Evolutionary conservation across 139 green algal genomes (phyloP), one percentile per base, ranked within the genome.

Genomic region (Helicosporidium sp.): DNA sequence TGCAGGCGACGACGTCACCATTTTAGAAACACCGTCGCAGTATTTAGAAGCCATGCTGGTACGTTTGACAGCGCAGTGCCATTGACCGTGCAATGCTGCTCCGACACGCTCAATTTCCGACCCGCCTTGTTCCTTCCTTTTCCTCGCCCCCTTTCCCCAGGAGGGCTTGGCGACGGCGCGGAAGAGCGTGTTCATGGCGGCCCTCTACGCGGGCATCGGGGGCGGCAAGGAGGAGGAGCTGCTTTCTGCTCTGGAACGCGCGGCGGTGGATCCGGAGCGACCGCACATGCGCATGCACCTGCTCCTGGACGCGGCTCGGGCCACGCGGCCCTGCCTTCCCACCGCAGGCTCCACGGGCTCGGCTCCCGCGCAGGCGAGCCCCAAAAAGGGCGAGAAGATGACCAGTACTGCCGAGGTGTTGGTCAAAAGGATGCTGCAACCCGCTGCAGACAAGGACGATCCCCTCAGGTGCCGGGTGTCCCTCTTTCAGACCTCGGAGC

Each of bases 401-500:
- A 52, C 42, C 35, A 66, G 59, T 42, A 57, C 52, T 22, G 59
- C 52, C n/a, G 41, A 56, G 35, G 43, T 58, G 47, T 36, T 61
- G 41, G 46, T 23, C 0, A n/a, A 31, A n/a, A 22, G 6, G 22
- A 50, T 65, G 31, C 35, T 58, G 17, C 41, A 28, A 6, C 41
- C 41, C 10, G 22, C 15, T 43, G 15, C 7, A 2, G 16, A 19
- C 6, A 28, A 26, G n/a, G n/a, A n/a, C n/a, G n/a, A 6, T 18
- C 2, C 13, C 46, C 33, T 18, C 17, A 16, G 22, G 46, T 1
- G 43, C 43, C 7, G 18, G 17, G 42, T 61, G 20, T 26, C 41
- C 5, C 48, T 66, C 17, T 66, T 66, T 25, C 59, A 66, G 19
- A 61, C 59, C 0, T 52, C 59, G 2, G 51, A 46, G n/a, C n/a